phyloP scores from a whole-genome alignment of 1,284 basidiomycete genomes.

The Puccinia novopanici region DNA sequence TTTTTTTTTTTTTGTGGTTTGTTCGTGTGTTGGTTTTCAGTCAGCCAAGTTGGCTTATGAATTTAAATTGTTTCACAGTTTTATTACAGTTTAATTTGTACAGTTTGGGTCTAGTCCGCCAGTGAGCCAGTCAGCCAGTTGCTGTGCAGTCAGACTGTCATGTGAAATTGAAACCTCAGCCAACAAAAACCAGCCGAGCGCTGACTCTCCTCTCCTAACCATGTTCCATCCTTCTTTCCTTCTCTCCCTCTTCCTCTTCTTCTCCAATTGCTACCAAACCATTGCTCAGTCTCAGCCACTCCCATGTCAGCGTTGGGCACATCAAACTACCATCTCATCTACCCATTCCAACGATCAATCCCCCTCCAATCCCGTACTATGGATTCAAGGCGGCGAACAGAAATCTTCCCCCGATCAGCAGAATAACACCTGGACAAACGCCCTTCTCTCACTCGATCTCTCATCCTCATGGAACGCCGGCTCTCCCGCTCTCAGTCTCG shows the following conservation, averaged over 20 bases:
- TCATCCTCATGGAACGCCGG: conserved; percentile 53
- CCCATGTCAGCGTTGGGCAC: conserved; percentile 34
- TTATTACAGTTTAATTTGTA: not conserved
- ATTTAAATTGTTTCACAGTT: not conserved
- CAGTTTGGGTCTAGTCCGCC: too few relatives aligned
- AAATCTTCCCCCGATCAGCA: conserved; percentile 51
- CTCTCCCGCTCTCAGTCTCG: conserved; percentile 54
- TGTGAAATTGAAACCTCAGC: too few relatives aligned
- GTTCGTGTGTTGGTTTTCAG: not conserved
- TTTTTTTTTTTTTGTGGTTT: not conserved
- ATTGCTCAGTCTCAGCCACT: conserved; percentile 49
- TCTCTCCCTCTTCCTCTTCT: not conserved
- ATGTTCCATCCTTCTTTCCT: not conserved
- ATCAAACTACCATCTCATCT: conserved; percentile 44
- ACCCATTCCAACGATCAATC: not conserved
- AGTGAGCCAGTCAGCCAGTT: too few relatives aligned
- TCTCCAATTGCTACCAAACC: conserved; percentile 45
- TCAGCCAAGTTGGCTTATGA: too few relatives aligned
- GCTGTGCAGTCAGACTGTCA: too few relatives aligned
- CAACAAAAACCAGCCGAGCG: too few relatives aligned
- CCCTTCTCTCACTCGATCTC: conserved; percentile 54
- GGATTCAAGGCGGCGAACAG: conserved; percentile 54
- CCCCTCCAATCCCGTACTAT: conserved; percentile 47
- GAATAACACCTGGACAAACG: conserved; percentile 55
- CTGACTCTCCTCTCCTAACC: not conserved